These are phyloP conservation scores for Solanum aculeatissimum DNA, from an alignment of 305 asterid genomes.

Conservation along the genomic window DNA sequence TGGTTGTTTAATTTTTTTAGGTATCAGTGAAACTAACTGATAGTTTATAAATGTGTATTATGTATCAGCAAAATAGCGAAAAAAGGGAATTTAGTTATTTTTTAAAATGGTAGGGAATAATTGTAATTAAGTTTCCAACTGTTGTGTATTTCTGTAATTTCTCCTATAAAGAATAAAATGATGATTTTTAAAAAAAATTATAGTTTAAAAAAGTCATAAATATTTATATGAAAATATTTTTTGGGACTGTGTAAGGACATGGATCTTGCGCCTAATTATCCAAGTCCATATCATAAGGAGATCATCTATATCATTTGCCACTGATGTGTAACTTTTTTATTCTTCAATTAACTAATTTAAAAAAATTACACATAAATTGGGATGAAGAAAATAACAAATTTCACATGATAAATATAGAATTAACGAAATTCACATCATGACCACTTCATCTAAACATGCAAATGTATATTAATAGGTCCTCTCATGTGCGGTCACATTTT, in stretches of 20 bases:
- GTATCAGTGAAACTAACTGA: too few relatives aligned
- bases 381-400: not conserved
- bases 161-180: too few relatives aligned
- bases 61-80: too few relatives aligned
- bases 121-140: too few relatives aligned
- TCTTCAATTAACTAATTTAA: not conserved
- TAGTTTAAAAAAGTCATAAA: too few relatives aligned
- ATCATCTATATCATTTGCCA: not conserved
- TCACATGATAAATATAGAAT: not conserved
- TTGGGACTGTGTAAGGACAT: not conserved
- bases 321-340: not conserved
- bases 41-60: too few relatives aligned
- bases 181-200: too few relatives aligned
- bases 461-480: not conserved
- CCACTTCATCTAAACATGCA: not conserved
- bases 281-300: not conserved
- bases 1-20: too few relatives aligned
- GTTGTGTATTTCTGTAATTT: too few relatives aligned
- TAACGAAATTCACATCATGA: not conserved
- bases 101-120: too few relatives aligned
- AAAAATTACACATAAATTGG: not conserved
- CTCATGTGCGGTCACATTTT: not conserved
- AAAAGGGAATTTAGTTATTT: too few relatives aligned
- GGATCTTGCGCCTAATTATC: not conserved
- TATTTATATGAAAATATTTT: too few relatives aligned